Conservation (phyloP, 192 early-diverging fungal species). For the Coemansia sp. region DNA sequence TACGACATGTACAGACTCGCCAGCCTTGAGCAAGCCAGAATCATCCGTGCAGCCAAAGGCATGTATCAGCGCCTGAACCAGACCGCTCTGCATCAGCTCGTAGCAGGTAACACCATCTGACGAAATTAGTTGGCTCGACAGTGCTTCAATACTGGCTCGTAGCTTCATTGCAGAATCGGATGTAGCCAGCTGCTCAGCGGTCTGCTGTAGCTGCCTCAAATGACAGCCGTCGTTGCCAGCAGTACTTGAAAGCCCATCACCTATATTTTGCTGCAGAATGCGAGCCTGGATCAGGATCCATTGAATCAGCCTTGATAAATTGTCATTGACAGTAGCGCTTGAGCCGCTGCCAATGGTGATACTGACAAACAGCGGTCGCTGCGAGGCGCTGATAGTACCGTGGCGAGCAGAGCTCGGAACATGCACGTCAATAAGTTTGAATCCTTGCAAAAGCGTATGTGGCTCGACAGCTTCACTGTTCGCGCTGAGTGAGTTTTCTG, state of each 20-base stretch:
- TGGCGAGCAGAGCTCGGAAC: constrained; percentile 11
- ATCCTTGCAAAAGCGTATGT: constrained; percentile 8
- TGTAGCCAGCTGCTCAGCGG: constrained; percentile 11
- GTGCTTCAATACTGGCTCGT: neutral
- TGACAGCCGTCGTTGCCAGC: neutral
- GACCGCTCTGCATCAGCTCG: constrained; percentile 75
- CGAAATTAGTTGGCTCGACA: constrained; percentile 14
- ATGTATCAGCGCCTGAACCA: constrained; percentile 56
- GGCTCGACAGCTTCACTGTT: neutral
- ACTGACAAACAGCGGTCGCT: neutral
- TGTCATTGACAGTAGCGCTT: too few relatives aligned
- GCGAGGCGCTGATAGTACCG: neutral
- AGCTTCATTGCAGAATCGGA: neutral
- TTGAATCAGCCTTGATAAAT: neutral
- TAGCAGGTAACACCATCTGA: constrained; percentile 67
- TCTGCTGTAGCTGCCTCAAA: constrained; percentile 1
- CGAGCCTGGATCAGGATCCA: constrained; percentile 19
- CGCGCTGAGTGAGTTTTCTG: neutral
- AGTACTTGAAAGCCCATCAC: neutral
- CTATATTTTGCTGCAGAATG: constrained; percentile 6
- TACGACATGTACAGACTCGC: too few relatives aligned
- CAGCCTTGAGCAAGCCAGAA: too few relatives aligned
- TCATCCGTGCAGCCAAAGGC: neutral
- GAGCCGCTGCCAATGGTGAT: neutral
- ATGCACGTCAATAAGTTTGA: constrained; percentile 9